Base-by-base conservation (phyloP, 2,329 filamentous ascomycete species). In the Rhexocercosporidium sp. region DNA sequence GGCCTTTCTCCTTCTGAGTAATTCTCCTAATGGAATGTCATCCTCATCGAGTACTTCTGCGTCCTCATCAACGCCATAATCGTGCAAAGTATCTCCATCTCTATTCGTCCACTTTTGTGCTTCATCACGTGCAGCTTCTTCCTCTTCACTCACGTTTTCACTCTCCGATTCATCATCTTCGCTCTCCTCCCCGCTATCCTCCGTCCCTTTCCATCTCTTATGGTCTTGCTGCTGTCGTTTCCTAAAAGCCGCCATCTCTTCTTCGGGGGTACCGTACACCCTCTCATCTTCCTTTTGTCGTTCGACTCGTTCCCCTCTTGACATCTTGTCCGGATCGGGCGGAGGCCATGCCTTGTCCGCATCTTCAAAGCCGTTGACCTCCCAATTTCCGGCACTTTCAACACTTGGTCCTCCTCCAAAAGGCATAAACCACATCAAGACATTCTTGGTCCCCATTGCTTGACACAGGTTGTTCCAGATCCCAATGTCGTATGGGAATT, bases 401-500 rank as follows among this genome's bases (percentile, higher is more conserved):
- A 75, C 62, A 16, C 46, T 63, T 4, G 85, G 87, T 20, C 79
- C 81, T 39, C 83, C 82, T 1, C 88, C 84, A 47, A 94, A 83
- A 0, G 92, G 92, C 71, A 87, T 86, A 65, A 93, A 80, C 92
- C 92, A 96, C 7, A 84, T 76, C 0, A 93, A 70, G 0, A 86
- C 73, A 75, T 92, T 93, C 8, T 76, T 71, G 0, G 87, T 89
- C 3, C 92, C 91, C 90, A 96, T 94, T 18, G 89, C 90, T 75
- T 92, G 89, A 18, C 85, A 84, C 76, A 95, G 83, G 77, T 96
- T 96, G 41, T 81, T 77, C 80, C 88, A 93, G 73, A 96, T 82
- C 59, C 91, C 92, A 53, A 95, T 80, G 74, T 96, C 92, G 79
- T 94, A 96, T 0, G 92, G 93, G 73, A 93, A 96, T 77, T 95